Conservation (phyloP, 1,139 yeast genomes). For the Protomyces inundatus region DNA sequence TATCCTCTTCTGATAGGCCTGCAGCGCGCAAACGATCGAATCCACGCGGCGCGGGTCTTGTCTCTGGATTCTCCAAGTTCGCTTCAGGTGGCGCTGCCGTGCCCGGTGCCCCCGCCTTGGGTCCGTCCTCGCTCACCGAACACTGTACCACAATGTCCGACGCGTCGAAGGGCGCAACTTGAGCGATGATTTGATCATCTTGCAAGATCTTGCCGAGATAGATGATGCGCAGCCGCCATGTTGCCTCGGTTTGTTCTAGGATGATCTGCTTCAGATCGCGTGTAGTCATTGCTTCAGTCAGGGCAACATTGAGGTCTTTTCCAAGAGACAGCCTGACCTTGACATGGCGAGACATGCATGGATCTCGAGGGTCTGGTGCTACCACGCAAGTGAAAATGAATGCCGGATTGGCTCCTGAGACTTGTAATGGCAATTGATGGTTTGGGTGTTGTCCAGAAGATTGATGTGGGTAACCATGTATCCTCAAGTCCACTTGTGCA, state of each 20-base stretch:
- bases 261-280: not conserved
- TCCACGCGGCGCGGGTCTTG: constrained; percentile 26
- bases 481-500: no score
- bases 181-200: constrained; percentile 25
- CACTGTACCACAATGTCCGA: not conserved
- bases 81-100: not conserved
- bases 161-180: not conserved
- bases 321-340: not conserved
- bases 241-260: not conserved
- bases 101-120: no score
- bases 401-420: no score
- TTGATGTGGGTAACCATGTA: no score
- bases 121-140: not conserved
- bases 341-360: not conserved
- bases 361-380: no score
- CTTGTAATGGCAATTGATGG: no score
- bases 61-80: not conserved
- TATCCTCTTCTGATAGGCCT: constrained; percentile 27
- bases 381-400: no score
- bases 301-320: not conserved
- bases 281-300: not conserved
- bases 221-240: constrained; percentile 12
- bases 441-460: no score
- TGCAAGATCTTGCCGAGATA: constrained; percentile 28
- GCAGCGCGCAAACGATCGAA: constrained; percentile 31